Percentiles rank a stretch among this genome's conserved stretches.
Evolutionary conservation across 1,284 basidiomycete genomes (phyloP).

Genomic region (Coniferiporia sulphurascens): DNA sequence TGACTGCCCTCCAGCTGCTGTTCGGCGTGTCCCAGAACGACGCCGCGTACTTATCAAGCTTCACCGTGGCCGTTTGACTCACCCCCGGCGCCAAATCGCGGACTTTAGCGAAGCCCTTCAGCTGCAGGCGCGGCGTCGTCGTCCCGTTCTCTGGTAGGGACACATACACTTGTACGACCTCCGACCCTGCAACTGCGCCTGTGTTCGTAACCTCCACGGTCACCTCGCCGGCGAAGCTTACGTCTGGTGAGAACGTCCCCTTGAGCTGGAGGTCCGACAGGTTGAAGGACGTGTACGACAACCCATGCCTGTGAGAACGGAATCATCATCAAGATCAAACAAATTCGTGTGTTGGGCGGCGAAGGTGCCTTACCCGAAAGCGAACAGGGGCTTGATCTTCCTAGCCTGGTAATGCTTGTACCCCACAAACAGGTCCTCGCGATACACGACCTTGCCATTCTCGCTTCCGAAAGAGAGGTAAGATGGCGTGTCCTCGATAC

Average conservation of each 20-base stretch:
- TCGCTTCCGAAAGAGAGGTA: conserved; percentile 55
- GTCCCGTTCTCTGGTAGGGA: conserved; percentile 49
- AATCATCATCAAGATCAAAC: conserved; percentile 13
- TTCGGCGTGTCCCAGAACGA: conserved; percentile 49
- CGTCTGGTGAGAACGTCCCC: conserved; percentile 26
- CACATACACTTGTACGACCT: conserved; percentile 67
- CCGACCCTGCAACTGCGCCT: conserved; percentile 51
- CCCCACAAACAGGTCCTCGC: conserved; percentile 65
- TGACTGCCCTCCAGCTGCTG: conserved; percentile 39
- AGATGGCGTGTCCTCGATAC: conserved; percentile 62
- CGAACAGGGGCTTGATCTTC: conserved; percentile 54
- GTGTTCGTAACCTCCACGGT: conserved; percentile 52
- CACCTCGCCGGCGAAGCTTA: conserved; percentile 35
- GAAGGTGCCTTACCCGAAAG: conserved; percentile 53
- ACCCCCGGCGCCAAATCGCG: conserved; percentile 42
- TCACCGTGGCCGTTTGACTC: conserved; percentile 35
- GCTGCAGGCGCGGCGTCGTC: conserved; percentile 50
- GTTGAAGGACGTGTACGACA: conserved; percentile 70
- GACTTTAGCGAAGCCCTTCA: conserved; percentile 59
- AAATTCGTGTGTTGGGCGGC: neutral
- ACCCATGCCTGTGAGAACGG: conserved; percentile 44
- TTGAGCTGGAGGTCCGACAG: conserved; percentile 42
- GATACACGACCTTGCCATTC: conserved; percentile 60
- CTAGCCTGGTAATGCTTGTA: conserved; percentile 67
- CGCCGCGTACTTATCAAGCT: conserved; percentile 55